Conservation (phyloP, 192 early-diverging fungal species). For the Mortierella alpina region DNA sequence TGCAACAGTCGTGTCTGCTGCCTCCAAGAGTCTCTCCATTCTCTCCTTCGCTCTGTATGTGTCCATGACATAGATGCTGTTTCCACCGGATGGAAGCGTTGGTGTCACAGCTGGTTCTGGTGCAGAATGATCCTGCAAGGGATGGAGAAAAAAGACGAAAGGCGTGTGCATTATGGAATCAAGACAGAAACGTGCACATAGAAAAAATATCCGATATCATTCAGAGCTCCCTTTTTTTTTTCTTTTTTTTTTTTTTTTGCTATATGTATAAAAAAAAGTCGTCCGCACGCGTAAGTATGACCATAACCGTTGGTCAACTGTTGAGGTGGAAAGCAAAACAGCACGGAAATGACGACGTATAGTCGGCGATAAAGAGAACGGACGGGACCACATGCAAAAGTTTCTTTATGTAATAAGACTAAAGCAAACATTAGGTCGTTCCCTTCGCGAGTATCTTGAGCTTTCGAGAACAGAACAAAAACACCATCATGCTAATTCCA, state of each 20-base stretch:
- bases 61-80: too few relatives aligned
- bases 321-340: neutral
- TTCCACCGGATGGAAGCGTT: too few relatives aligned
- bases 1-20: too few relatives aligned
- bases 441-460: slow-evolving; percentile 40
- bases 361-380: neutral
- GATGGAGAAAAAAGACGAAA: neutral
- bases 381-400: neutral
- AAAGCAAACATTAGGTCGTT: slow-evolving; percentile 2
- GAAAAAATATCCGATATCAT: neutral
- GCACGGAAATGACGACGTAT: neutral
- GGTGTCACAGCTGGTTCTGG: neutral
- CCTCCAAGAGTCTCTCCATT: too few relatives aligned
- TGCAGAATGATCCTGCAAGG: neutral
- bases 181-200: neutral
- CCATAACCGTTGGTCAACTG: too few relatives aligned
- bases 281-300: too few relatives aligned
- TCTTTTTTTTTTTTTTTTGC: neutral
- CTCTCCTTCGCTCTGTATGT: too few relatives aligned
- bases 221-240: neutral
- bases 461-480: slow-evolving; percentile 46
- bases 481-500: slow-evolving; percentile 51
- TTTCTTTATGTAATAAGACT: neutral
- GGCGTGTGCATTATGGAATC: slow-evolving; percentile 29
- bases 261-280: too few relatives aligned